phyloP scores from a whole-genome alignment of 176 grass and related monocot species.

The Musa troglodytarum region DNA sequence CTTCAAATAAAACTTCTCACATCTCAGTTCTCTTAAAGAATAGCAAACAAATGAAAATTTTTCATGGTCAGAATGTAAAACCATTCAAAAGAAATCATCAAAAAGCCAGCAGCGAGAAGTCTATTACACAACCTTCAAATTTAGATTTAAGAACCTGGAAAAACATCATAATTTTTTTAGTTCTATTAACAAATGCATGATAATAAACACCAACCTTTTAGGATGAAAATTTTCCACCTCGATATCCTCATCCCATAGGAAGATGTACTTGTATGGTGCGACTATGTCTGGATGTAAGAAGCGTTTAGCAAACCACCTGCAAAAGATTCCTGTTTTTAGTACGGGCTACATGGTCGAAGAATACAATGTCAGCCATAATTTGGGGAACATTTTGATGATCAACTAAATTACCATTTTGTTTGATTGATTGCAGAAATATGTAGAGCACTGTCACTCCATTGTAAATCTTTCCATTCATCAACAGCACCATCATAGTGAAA shows the following conservation, averaged over 20 bases:
- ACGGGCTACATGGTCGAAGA: too few relatives aligned
- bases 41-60: too few relatives aligned
- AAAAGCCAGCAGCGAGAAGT: too few relatives aligned
- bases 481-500: constrained; percentile 6
- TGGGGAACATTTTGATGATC: neutral
- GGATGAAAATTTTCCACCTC: constrained; percentile 6
- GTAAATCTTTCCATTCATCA: constrained; percentile 1
- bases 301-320: constrained; percentile 8
- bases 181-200: too few relatives aligned
- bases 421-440: constrained; percentile 6
- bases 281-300: constrained; percentile 9
- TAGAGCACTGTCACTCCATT: neutral
- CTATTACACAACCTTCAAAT: too few relatives aligned
- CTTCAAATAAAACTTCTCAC: too few relatives aligned
- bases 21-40: too few relatives aligned
- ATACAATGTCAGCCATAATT: neutral
- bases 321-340: neutral
- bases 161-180: too few relatives aligned
- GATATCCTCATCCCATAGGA: constrained; percentile 6
- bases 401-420: constrained; percentile 4
- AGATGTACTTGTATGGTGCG: neutral
- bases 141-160: too few relatives aligned
- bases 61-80: too few relatives aligned
- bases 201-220: neutral
- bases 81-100: too few relatives aligned